Base-by-base conservation (phyloP, 176 grass and related monocot genomes). In the Oropetium thomaeum region DNA sequence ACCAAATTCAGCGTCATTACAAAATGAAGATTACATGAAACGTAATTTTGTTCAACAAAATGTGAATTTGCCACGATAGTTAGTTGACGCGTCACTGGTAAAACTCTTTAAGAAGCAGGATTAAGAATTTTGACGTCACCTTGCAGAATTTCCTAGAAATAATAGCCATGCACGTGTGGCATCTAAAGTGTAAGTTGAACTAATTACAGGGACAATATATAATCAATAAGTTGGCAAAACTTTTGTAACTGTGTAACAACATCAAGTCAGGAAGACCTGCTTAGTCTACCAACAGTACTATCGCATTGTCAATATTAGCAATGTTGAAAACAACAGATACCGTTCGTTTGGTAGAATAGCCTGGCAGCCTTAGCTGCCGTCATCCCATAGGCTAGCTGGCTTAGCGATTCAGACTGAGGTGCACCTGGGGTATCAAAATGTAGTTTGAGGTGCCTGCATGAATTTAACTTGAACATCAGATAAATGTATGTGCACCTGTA, bases 311-410 rank as follows among this genome's bases (percentile, higher is more conserved):
- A 4, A 22, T 16, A 74, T 47, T 78, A 23, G 38, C 57, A 63
- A 67, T 52, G 28, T 71, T 31, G 55, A 86, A n/a, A n/a, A 51
- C 31, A 29, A 33, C 26, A 26, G 42, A 75, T 85, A 97, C 95
- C 95, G 7, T 20, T 51, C 84, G 84, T 75, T 85, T 97, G 95
- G 81, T 97, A 93, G 80, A 97, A 97, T 30, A 97, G 82, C 62
- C 83, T 54, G 32, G 95, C 79, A 76, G 95, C 95, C 77, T 31
- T 70, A 48, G 75, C 77, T 79, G 62, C 22, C 35, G 68, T 87
- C 88, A 93, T 91, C 64, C 91, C 91, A 54, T 79, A 59, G 85
- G 91, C 63, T 49, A 97, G 74, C 53, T 88, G 88, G 45, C 51
- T 75, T 30, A 97, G 28, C 14, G 91, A 93, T 87, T 93, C 95